Evolutionary conservation across 2,329 filamentous ascomycete genomes (phyloP).

Genomic region (Rhinocladiella similis): DNA sequence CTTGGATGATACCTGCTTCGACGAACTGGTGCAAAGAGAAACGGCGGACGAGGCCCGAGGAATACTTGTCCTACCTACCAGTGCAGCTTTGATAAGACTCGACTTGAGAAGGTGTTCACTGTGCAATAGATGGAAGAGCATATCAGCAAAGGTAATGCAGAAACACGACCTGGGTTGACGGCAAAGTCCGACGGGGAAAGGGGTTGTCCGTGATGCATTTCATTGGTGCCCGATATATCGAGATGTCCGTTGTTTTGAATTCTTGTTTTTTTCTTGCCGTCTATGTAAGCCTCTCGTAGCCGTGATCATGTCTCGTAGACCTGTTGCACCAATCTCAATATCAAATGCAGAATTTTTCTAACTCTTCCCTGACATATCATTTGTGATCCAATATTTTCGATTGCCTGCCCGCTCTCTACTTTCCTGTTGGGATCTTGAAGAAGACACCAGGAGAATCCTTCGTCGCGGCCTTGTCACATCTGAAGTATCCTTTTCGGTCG

Average conservation of each 20-base stretch:
- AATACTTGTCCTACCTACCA: too few species aligned
- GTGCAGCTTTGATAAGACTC: too few species aligned
- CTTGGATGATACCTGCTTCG: neutral
- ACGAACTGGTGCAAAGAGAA: neutral
- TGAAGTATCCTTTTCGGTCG: slow-evolving; percentile 81
- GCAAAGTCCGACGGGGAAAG: slow-evolving; percentile 9
- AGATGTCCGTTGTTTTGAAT: too few species aligned
- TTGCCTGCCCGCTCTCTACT: slow-evolving; percentile 8
- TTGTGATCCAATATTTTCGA: too few species aligned
- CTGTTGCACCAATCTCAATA: neutral
- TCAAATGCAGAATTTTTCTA: neutral
- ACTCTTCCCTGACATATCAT: neutral
- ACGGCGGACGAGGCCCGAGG: neutral
- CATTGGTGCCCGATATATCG: neutral
- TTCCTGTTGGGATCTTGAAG: slow-evolving; percentile 32
- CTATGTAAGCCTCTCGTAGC: neutral
- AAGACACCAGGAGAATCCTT: slow-evolving; percentile 26
- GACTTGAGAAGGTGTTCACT: too few species aligned
- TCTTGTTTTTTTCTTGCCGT: neutral
- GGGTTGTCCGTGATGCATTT: neutral
- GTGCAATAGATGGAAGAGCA: neutral
- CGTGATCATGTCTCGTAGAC: neutral
- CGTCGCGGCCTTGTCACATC: slow-evolving; percentile 61
- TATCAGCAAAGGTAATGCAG: neutral
- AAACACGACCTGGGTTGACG: neutral